phyloP scores from a whole-genome alignment of 73 alveolate species.

The Paramecium bursaria region DNA sequence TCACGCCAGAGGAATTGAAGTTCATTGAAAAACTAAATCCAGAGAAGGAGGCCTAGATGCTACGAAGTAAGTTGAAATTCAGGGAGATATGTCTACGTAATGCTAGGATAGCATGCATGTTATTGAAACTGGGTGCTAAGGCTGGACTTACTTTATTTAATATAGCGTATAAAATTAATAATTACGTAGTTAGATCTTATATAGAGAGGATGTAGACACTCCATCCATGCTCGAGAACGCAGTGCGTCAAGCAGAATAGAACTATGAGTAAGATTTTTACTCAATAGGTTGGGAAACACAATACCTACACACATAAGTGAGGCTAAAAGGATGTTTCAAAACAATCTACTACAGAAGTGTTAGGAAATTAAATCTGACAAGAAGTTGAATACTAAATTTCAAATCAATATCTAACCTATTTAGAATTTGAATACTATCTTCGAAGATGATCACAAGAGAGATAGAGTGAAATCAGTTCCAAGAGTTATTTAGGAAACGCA shows the following conservation, averaged over 20 bases:
- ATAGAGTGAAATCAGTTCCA: not conserved
- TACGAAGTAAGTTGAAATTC: conserved; percentile 84
- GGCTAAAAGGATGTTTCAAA: conserved; percentile 3
- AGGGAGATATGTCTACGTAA: conserved; percentile 95
- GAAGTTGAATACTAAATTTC: not conserved
- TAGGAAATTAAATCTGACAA: conserved; percentile 15
- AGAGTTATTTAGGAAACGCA: conserved; percentile 17
- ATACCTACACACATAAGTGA: not conserved
- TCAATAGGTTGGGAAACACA: not conserved
- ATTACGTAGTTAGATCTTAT: conserved; percentile 33
- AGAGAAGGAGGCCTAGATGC: conserved; percentile 82
- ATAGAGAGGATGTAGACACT: conserved; percentile 63
- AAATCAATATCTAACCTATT: not conserved
- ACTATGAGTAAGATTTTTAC: conserved; percentile 33
- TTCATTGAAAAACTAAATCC: conserved; percentile 88
- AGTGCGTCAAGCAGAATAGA: conserved; percentile 35
- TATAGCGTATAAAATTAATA: conserved; percentile 69
- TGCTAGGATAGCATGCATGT: conserved; percentile 88
- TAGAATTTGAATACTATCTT: not conserved
- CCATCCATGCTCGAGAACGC: conserved; percentile 44
- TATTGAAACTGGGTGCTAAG: conserved; percentile 88
- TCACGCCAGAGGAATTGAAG: conserved; percentile 78
- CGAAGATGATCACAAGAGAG: not conserved
- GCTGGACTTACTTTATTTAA: conserved; percentile 90
- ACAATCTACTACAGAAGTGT: conserved; percentile 31